These are phyloP conservation scores for Waltergamsia citrina DNA, from an alignment of 2,329 filamentous ascomycete species.

Conservation along the genomic window DNA sequence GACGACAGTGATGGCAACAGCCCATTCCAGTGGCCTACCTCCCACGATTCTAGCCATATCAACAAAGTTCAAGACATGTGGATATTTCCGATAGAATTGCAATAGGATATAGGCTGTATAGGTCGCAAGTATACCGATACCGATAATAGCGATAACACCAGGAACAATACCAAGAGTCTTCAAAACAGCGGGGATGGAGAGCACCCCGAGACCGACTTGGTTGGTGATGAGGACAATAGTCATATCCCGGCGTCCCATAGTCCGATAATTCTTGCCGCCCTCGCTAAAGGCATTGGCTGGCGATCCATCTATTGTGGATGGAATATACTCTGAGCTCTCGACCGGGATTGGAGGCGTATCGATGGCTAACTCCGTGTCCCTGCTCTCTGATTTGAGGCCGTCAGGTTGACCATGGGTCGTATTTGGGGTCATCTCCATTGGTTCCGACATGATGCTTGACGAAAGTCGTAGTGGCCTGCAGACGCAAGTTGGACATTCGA, in stretches of 20 bases:
- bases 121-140: slow-evolving; percentile 55
- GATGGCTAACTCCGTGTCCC: no score
- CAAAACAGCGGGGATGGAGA: slow-evolving; percentile 65
- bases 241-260: slow-evolving; percentile 22
- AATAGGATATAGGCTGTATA: slow-evolving; percentile 40
- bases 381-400: no score
- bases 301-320: no score
- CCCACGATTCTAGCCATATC: slow-evolving; percentile 53
- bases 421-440: no score
- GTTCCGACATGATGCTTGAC: no score
- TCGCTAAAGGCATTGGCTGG: background rate
- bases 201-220: slow-evolving; percentile 30
- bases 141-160: slow-evolving; percentile 58
- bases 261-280: slow-evolving; percentile 20
- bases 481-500: no score
- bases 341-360: no score
- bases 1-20: slow-evolving; percentile 50
- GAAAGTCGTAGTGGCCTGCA: no score
- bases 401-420: no score
- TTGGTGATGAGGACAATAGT: slow-evolving; percentile 21
- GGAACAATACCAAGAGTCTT: slow-evolving; percentile 59
- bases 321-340: no score
- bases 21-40: slow-evolving; percentile 14
- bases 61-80: slow-evolving; percentile 60
- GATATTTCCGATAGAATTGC: slow-evolving; percentile 60